Percentiles rank a stretch among this genome's conserved stretches.
Conservation (phyloP, 2,329 filamentous ascomycete genomes). For the Chaetomium strumarium region DNA sequence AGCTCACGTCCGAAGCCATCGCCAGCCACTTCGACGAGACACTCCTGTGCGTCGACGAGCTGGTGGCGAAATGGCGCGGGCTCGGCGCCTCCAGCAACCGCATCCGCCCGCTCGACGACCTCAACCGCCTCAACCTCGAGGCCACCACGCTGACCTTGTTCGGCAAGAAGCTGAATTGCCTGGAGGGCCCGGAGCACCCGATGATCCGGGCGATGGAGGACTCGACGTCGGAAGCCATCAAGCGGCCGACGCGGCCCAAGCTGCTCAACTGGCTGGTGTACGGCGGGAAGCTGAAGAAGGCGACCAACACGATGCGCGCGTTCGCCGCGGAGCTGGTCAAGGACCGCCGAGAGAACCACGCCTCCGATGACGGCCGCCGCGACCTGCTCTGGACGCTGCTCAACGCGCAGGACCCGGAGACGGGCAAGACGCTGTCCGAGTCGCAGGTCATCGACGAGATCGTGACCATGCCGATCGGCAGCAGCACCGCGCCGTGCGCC, state of each 20-base stretch:
- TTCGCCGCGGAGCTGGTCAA: slow-evolving; percentile 53
- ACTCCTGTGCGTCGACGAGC: slow-evolving; percentile 42
- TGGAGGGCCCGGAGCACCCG: slow-evolving; percentile 42
- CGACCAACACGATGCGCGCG: slow-evolving; percentile 48
- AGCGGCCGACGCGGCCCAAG: slow-evolving; percentile 45
- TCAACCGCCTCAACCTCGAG: slow-evolving; percentile 50
- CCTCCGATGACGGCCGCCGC: slow-evolving; percentile 47
- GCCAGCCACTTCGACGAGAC: slow-evolving; percentile 41
- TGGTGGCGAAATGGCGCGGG: slow-evolving; percentile 45
- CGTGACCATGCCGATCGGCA: slow-evolving; percentile 59
- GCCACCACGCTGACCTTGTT: slow-evolving; percentile 45
- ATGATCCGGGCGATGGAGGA: slow-evolving; percentile 50
- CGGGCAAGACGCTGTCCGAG: slow-evolving; percentile 51
- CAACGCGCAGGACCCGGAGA: slow-evolving; percentile 54
- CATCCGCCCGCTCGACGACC: slow-evolving; percentile 42
- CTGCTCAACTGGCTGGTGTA: slow-evolving; percentile 49
- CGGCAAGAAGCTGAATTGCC: slow-evolving; percentile 43
- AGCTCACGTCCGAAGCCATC: slow-evolving; percentile 32
- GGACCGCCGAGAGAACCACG: slow-evolving; percentile 47
- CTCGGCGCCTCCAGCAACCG: slow-evolving; percentile 33
- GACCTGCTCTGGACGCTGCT: slow-evolving; percentile 58
- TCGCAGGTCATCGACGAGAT: slow-evolving; percentile 62
- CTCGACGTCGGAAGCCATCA: slow-evolving; percentile 50
- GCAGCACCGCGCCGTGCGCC: slow-evolving; percentile 43
- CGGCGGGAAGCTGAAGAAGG: slow-evolving; percentile 46